These are phyloP conservation scores for Bipolaris sorokiniana DNA, from an alignment of 2,329 filamentous ascomycete species.

Conservation along the genomic window DNA sequence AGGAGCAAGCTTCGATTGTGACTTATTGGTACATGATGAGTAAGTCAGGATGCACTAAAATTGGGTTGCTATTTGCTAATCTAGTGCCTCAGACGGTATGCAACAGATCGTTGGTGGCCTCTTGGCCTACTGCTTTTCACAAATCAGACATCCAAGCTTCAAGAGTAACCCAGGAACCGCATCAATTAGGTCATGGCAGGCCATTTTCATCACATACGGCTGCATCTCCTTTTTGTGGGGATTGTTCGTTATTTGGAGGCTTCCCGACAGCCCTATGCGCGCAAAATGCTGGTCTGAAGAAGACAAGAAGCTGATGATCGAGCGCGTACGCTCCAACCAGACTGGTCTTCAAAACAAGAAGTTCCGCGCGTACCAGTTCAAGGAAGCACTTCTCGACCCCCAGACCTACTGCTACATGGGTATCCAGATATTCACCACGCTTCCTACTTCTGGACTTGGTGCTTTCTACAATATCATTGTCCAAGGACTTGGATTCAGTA, in stretches of 20 bases:
- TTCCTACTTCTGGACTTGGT: conserved; percentile 75
- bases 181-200: conserved; percentile 69
- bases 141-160: conserved; percentile 28
- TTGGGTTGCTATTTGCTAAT: neutral
- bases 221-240: conserved; percentile 68
- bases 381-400: conserved; percentile 67
- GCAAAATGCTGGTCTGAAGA: conserved; percentile 71
- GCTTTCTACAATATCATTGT: conserved; percentile 79
- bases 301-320: conserved; percentile 65
- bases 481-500: conserved; percentile 67
- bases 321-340: conserved; percentile 55
- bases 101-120: conserved; percentile 76
- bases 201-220: conserved; percentile 72
- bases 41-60: conserved; percentile 2
- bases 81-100: conserved; percentile 56
- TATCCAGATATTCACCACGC: conserved; percentile 73
- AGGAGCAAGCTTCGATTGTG: conserved; percentile 70
- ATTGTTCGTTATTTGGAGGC: conserved; percentile 57
- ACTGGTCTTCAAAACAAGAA: conserved; percentile 56
- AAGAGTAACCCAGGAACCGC: conserved; percentile 42
- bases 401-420: conserved; percentile 63
- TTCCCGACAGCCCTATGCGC: conserved; percentile 69
- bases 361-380: conserved; percentile 61
- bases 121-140: conserved; percentile 60
- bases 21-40: conserved; percentile 79